Evolutionary conservation across 2,329 filamentous ascomycete genomes (phyloP).

Genomic region (Colletotrichum musicola): DNA sequence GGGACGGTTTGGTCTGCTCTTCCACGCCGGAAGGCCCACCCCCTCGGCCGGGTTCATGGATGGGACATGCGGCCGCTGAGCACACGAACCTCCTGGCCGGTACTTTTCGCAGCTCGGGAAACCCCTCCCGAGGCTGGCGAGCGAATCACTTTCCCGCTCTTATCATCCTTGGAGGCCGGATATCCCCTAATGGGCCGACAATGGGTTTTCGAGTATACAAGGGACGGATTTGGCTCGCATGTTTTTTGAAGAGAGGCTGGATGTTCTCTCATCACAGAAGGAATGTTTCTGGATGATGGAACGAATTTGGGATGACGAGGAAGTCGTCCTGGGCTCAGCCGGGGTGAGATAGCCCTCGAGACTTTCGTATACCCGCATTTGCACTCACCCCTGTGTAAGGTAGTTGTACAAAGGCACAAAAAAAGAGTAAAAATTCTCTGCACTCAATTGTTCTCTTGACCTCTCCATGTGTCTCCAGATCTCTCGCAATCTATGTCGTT

Average conservation of each 20-base stretch:
- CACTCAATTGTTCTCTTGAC: background rate
- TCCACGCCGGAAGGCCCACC: background rate
- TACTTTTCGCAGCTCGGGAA: constrained; percentile 12
- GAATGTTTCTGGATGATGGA: constrained; percentile 27
- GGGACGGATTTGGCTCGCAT: constrained; percentile 17
- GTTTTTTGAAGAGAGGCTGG: constrained; percentile 38
- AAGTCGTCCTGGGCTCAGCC: constrained; percentile 25
- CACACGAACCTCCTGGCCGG: constrained; percentile 23
- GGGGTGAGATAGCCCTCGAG: constrained; percentile 23
- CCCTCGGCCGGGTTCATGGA: constrained; percentile 4
- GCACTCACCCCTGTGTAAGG: constrained; percentile 49
- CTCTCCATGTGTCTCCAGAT: too few species aligned
- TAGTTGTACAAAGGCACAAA: constrained; percentile 55
- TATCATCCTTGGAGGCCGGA: constrained; percentile 26
- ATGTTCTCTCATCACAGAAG: constrained; percentile 21
- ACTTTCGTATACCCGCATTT: constrained; percentile 30
- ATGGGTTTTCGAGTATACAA: background rate
- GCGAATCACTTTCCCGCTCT: background rate
- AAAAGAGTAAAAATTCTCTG: constrained; percentile 51
- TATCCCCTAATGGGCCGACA: constrained; percentile 38
- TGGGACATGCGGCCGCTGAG: constrained; percentile 14
- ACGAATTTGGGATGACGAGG: constrained; percentile 9
- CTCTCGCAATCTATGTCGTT: background rate
- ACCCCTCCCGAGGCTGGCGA: constrained; percentile 22
- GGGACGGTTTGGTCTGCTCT: background rate